Base-by-base conservation (phyloP, 306 rosid genomes). In the Sindora glabra region DNA sequence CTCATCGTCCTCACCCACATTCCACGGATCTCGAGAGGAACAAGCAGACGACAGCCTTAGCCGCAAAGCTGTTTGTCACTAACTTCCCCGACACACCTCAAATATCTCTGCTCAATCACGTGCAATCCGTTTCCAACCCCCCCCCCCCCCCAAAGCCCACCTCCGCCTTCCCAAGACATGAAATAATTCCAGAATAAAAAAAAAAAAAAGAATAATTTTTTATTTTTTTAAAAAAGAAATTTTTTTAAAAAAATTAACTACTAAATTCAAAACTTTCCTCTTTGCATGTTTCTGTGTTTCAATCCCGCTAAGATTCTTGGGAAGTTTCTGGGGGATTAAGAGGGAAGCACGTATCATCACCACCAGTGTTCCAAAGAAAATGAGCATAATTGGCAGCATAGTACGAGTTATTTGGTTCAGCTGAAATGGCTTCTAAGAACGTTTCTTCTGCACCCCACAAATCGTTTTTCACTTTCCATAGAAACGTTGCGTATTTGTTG, bases 361-460 rank as follows among this genome's bases (percentile, higher is more conserved):
- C 99, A 18, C 95, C 99, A 2, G 95, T 86, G 70, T 86, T 79
- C 99, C 99, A 89, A 0, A 94, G 95, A 59, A 94, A 94, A 74
- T 86, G 85, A 38, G 99, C 99, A 40, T 94, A 94, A 24, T 75
- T 82, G 15, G 94, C 95, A 0, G 99, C 86, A 44, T 94, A 84
- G 67, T 53, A 77, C 0, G 97, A 64, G 77, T 94, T 94, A 13
- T 30, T 61, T 5, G 99, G 95, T 13, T 94, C 97, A 1, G 84
- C 94, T 5, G 82, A 61, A 14, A 94, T 84, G 27, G 99, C 99
- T 10, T 82, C 97, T 58, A 89, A 71, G 55, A 62, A 94, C 0
- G 97, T 76, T 70, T 89, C 97, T 30, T 94, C 99, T 0, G 99
- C 99, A 1, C 83, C 90, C 92, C 99, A 94, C 55, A 94, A 57